Evolutionary conservation across 2,329 filamentous ascomycete genomes (phyloP).

Genomic region (Pezicula rhizophila): DNA sequence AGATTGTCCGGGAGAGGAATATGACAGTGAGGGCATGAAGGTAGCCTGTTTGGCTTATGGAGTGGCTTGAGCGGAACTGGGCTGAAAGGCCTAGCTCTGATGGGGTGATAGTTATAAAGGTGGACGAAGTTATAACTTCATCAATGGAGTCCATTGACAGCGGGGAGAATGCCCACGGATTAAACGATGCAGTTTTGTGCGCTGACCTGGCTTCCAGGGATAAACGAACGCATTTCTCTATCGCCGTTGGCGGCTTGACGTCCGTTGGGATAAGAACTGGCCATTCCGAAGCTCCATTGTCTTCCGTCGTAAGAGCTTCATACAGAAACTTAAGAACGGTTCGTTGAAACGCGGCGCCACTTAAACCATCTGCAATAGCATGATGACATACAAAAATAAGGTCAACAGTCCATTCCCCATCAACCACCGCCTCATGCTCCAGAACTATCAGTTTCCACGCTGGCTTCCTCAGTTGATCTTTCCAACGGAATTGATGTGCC

Average conservation of each 20-base stretch:
- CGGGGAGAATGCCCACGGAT: conserved; percentile 2
- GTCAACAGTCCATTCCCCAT: conserved; percentile 7
- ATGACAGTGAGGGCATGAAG: conserved; percentile 15
- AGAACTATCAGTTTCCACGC: conserved; percentile 17
- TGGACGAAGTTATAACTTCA: not conserved
- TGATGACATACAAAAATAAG: conserved; percentile 14
- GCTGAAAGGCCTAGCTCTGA: not conserved
- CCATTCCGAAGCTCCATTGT: conserved; percentile 3
- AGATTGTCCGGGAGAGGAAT: conserved; percentile 9
- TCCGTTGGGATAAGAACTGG: conserved; percentile 5
- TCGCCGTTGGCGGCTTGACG: not conserved
- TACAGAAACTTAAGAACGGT: conserved; percentile 11
- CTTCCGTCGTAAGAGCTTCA: not conserved
- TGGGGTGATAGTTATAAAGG: conserved; percentile 6
- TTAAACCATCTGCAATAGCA: conserved; percentile 16
- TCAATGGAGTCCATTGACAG: not conserved
- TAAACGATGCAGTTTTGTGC: not conserved
- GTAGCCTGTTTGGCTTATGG: conserved; percentile 17
- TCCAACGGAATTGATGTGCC: conserved; percentile 11
- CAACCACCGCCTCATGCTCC: conserved; percentile 2
- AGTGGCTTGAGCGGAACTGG: conserved; percentile 1
- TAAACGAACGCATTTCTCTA: conserved; percentile 9
- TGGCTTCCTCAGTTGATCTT: conserved; percentile 12
- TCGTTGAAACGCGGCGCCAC: conserved; percentile 13
- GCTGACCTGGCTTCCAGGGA: not conserved